Base-by-base conservation (phyloP, 1,284 basidiomycete species). In the Irpex rosettiformis region DNA sequence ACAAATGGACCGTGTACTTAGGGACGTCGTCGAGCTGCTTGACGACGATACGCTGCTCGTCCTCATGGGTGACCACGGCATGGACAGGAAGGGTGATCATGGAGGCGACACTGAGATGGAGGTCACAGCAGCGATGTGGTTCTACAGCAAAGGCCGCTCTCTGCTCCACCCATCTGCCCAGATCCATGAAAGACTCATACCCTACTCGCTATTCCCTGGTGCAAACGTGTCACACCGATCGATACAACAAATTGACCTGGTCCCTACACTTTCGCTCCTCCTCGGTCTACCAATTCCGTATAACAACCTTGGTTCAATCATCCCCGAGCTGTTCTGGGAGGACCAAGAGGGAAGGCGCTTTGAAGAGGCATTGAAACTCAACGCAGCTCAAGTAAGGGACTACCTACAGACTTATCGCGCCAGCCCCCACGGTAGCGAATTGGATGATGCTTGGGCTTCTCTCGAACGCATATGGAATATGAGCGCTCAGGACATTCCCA, bases 61-160 rank as follows among this genome's bases (percentile, higher is more conserved):
- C 49, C 82, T 99, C 1, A 80, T 99, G 6, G 97, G 97, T 1
- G 96, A 99, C 69, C 97, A 99, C 69, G 96, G 97, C 0, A 99
- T 99, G 97, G 96, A 98, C 69, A 79, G 84, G 51, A 84, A 89
- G 30, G 97, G 97, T 6, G 96, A 99, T 66, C 96, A 99, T 67
- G 96, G 96, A 0, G 96, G 97, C 1, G 97, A 98, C 68, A 88
- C 89, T 0, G 79, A 82, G 13, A 82, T 91, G 24, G 97, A 99
- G 68, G 92, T 94, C 0, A 89, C 92, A 4, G 81, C 94, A 1
- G 95, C 83, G 0, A 73, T 97, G 27, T 99, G 96, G 96, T 76
- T 98, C 43, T 99, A 98, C 75, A 93, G 91, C 76, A 89, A 90
- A 67, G 79, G 79, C 0, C 71, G 70, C 0, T 68, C 76, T 1